phyloP scores from a whole-genome alignment of 2,329 filamentous ascomycete genomes.

The Keithomyces neogunnii region DNA sequence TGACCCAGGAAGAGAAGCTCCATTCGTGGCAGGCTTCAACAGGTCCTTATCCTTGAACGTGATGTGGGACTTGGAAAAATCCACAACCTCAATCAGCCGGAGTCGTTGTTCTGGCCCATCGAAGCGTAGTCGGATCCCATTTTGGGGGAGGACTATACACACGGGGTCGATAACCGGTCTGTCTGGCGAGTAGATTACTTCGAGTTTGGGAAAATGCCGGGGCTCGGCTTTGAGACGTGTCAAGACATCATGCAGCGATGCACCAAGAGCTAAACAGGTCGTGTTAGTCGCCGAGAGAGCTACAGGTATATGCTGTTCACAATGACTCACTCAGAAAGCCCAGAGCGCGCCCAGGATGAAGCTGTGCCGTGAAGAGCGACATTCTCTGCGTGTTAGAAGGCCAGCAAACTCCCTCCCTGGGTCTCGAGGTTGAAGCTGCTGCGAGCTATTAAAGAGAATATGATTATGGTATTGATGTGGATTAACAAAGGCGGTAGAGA shows the following conservation, averaged over 20 bases:
- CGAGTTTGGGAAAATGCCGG: constrained; percentile 71
- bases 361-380: constrained; percentile 50
- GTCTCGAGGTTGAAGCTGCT: not conserved
- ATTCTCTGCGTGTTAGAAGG: constrained; percentile 16
- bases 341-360: constrained; percentile 57
- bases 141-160: constrained; percentile 66
- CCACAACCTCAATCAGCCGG: constrained; percentile 80
- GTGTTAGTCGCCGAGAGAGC: not conserved
- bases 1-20: constrained; percentile 24
- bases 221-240: constrained; percentile 84
- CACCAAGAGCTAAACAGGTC: constrained; percentile 72
- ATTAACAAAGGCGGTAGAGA: not conserved
- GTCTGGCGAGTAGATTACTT: constrained; percentile 70
- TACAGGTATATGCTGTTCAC: not conserved
- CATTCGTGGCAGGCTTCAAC: constrained; percentile 48
- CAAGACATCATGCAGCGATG: constrained; percentile 83
- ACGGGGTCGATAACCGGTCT: constrained; percentile 69
- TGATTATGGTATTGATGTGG: not conserved
- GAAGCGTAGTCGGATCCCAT: constrained; percentile 84
- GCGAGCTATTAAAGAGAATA: not conserved
- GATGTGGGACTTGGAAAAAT: constrained; percentile 79
- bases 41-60: constrained; percentile 75
- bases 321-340: constrained; percentile 45
- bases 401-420: not conserved
- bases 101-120: constrained; percentile 89